Conservation (phyloP, 768 basidiomycete species). For the Melanogaster broomeanus region DNA sequence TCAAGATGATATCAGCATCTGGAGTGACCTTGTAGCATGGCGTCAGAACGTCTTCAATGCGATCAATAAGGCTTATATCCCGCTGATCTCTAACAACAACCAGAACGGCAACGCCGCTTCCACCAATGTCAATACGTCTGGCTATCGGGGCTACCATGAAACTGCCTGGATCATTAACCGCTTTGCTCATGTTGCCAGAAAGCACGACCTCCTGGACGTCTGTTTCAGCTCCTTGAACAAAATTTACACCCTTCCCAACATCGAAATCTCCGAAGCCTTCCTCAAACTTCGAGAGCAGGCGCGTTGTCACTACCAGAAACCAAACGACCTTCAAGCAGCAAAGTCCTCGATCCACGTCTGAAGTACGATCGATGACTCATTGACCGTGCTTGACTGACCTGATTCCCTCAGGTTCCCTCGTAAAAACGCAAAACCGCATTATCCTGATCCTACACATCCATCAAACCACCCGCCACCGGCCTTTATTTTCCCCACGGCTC, state of each 20-base stretch:
- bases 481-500: slow-evolving; percentile 51
- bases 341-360: slow-evolving; percentile 83
- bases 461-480: slow-evolving; percentile 31
- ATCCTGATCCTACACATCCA: slow-evolving; percentile 26
- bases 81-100: slow-evolving; percentile 69
- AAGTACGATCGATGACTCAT: slow-evolving; percentile 48
- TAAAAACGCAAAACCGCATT: slow-evolving; percentile 58
- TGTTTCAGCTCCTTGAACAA: slow-evolving; percentile 94
- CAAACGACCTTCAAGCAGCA: slow-evolving; percentile 90
- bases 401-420: slow-evolving; percentile 71
- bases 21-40: slow-evolving; percentile 99
- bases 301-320: slow-evolving; percentile 95
- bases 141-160: slow-evolving; percentile 97
- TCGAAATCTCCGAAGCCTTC: slow-evolving; percentile 99
- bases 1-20: slow-evolving; percentile 97
- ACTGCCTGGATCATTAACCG: slow-evolving; percentile 99
- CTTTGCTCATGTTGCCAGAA: slow-evolving; percentile 96
- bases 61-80: slow-evolving; percentile 95
- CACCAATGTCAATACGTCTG: slow-evolving; percentile 75
- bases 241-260: slow-evolving; percentile 98
- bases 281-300: slow-evolving; percentile 98
- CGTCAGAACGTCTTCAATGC: slow-evolving; percentile 97
- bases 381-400: not conserved
- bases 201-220: slow-evolving; percentile 94
- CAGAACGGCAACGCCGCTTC: slow-evolving; percentile 52